Percentiles rank a stretch among this genome's conserved stretches.
Evolutionary conservation across 2,329 filamentous ascomycete species (phyloP).

Genomic region (Aspergillus piperis): DNA sequence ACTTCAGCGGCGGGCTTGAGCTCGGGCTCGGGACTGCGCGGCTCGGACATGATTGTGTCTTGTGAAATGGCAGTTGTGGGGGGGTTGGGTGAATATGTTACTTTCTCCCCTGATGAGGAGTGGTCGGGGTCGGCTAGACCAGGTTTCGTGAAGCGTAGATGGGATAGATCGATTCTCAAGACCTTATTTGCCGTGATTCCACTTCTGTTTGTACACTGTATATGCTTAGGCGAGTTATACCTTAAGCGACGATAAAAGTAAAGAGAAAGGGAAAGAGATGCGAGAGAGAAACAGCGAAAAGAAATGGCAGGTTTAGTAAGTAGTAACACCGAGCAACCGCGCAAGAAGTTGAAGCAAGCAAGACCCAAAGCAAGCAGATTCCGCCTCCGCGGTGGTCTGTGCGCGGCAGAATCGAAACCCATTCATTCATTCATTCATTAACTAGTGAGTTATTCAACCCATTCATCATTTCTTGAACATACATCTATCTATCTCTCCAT

Average conservation of each 20-base stretch:
- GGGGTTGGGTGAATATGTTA: background rate
- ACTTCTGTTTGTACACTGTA: too few relatives aligned
- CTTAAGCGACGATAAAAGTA: too few relatives aligned
- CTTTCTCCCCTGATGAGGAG: background rate
- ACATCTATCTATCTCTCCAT: background rate
- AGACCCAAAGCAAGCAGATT: constrained; percentile 10
- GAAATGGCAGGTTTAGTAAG: background rate
- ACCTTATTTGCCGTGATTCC: too few relatives aligned
- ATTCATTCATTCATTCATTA: constrained; percentile 23
- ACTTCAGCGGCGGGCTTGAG: constrained; percentile 21
- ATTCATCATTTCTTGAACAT: constrained; percentile 8
- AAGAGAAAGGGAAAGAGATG: constrained; percentile 6
- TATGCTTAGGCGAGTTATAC: too few relatives aligned
- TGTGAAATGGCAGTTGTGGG: background rate
- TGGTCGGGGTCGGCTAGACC: constrained; percentile 4
- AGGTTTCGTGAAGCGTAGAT: too few relatives aligned
- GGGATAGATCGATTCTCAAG: too few relatives aligned
- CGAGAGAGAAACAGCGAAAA: constrained; percentile 5
- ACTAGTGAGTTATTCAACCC: background rate
- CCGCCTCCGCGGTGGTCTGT: constrained; percentile 24
- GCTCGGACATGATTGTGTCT: constrained; percentile 36
- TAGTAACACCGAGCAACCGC: background rate
- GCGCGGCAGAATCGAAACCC: constrained; percentile 24
- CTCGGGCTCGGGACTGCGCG: constrained; percentile 35
- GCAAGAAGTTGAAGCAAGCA: background rate